A percentile compares a stretch with the other conserved stretches of the same genome.
Conservation (phyloP, 306 rosid species). For the Prunus dulcis region DNA sequence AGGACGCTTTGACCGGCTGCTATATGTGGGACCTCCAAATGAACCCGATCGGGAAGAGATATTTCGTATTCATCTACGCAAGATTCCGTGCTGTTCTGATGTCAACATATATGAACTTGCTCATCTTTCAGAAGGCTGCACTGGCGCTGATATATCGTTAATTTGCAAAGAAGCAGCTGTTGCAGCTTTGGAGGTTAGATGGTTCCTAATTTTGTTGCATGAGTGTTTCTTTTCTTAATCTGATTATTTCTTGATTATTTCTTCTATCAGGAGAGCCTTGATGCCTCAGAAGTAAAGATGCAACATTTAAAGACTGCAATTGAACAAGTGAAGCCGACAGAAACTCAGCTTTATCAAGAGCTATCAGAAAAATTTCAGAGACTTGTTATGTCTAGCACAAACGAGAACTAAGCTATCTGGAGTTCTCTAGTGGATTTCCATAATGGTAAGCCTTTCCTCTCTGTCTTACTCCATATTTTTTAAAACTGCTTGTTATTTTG, state of each 20-base stretch:
- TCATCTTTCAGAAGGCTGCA: conserved; percentile 58
- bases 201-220: neutral
- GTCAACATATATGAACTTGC: conserved; percentile 60
- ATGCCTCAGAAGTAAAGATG: conserved; percentile 64
- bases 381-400: conserved; percentile 45
- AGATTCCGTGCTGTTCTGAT: conserved; percentile 65
- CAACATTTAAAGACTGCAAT: conserved; percentile 66
- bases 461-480: conserved; percentile 6
- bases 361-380: conserved; percentile 69
- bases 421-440: conserved; percentile 23
- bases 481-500: conserved; percentile 8
- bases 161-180: conserved; percentile 84
- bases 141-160: conserved; percentile 85
- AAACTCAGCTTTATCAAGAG: conserved; percentile 55
- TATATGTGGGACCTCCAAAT: conserved; percentile 89
- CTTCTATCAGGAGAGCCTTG: conserved; percentile 57
- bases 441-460: conserved; percentile 41
- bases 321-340: conserved; percentile 59
- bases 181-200: conserved; percentile 79
- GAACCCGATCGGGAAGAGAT: conserved; percentile 77
- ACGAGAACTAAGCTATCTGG: conserved; percentile 30
- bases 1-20: conserved; percentile 90
- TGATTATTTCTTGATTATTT: conserved; percentile 10
- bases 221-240: conserved; percentile 11
- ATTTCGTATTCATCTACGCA: conserved; percentile 69